Evolutionary conservation across 2,329 filamentous ascomycete species (phyloP), one percentile per base, ranked within the genome.

Genomic region (Cadophora malorum): DNA sequence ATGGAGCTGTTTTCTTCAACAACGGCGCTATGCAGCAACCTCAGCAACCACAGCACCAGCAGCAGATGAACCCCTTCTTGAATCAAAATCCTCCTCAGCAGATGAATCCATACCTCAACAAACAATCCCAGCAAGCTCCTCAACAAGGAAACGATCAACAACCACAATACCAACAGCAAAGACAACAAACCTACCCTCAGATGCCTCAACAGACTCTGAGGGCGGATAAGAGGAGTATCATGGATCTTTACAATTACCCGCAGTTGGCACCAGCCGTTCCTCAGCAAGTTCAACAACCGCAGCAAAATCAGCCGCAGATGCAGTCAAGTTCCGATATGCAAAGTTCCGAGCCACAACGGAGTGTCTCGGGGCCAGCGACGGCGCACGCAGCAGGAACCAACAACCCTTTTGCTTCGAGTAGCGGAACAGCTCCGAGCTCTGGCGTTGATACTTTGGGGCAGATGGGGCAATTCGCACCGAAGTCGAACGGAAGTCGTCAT

Each of bases 191-290:
- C 0, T 76, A 78, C 63, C 79, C 79, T 56, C 72, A 78, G 23
- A 74, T 85, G 41, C 76, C 81, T 5, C 79, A 81, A 52, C 80
- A 82, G 62, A 81, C 83, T 19, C 81, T 81, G 52, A 82, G 85
- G 38, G 84, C 89, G 35, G 88, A 93, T 74, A 94, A 91, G 71
- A 87, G 86, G 3, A 90, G 90, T 4, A 95, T 96, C 68, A 83
- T 95, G 78, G 90, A 92, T 6, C 79, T 96, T 12, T 95, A 92
- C 67, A 89, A 87, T 76, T 86, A 77, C 33, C 76, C 77, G 47
- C 77, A 79, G 67, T 58, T 77, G 35, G 76, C 76, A 33, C 76
- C 77, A n/a, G 68, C 68, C 9, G 70, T 70, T 35, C 62, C 67
- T 28, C 67, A 70, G 31, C 67, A 70, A 23, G 25, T 64, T 19